Evolutionary conservation across 2,329 filamentous ascomycete species (phyloP).

Genomic region (Fusarium sp.): DNA sequence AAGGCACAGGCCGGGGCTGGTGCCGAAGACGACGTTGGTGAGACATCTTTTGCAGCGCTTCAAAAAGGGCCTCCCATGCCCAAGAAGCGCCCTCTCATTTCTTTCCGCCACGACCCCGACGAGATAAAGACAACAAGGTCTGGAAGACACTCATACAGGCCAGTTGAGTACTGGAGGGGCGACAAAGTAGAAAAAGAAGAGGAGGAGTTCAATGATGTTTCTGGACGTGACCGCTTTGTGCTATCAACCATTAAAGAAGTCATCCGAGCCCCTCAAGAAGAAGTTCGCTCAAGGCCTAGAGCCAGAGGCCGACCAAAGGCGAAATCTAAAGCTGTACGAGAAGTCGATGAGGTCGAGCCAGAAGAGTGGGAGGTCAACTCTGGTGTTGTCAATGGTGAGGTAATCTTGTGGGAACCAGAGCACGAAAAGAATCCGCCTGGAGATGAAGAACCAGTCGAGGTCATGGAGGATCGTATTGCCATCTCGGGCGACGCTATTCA

Average conservation of each 20-base stretch:
- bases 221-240: conserved; percentile 64
- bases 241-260: conserved; percentile 81
- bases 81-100: conserved; percentile 67
- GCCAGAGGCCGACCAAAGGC: conserved; percentile 49
- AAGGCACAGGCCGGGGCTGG: conserved; percentile 45
- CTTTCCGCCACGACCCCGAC: conserved; percentile 64
- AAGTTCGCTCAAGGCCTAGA: conserved; percentile 51
- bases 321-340: conserved; percentile 53
- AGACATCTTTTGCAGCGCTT: conserved; percentile 62
- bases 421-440: conserved; percentile 67
- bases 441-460: conserved; percentile 67
- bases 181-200: conserved; percentile 80
- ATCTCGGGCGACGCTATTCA: conserved; percentile 68
- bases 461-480: conserved; percentile 69
- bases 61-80: conserved; percentile 69
- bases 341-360: conserved; percentile 66
- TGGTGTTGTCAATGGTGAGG: conserved; percentile 73
- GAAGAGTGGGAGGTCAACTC: conserved; percentile 80
- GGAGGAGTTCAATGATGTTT: conserved; percentile 65
- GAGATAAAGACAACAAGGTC: conserved; percentile 75
- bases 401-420: conserved; percentile 73
- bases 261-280: conserved; percentile 75
- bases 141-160: conserved; percentile 82
- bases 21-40: conserved; percentile 55
- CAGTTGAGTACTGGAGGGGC: conserved; percentile 88